A percentile compares a stretch with the other conserved stretches of the same genome.
Conservation (phyloP, 306 rosid species). For the Cicer cuneatum region DNA sequence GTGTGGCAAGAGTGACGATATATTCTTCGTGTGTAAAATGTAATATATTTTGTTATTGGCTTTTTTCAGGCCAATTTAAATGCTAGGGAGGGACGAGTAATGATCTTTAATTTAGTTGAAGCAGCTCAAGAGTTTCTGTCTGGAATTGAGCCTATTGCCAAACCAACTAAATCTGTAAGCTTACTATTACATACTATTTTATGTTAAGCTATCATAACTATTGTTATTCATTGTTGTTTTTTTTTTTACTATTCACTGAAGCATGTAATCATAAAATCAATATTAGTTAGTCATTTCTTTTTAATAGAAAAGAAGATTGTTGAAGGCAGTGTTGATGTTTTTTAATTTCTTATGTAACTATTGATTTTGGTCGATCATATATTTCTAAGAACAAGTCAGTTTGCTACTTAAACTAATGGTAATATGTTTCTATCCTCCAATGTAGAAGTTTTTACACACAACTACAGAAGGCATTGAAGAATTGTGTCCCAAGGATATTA, state of each 20-base stretch:
- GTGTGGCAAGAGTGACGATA: constrained; percentile 1
- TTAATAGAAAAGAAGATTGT: constrained; percentile 33
- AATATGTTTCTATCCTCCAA: constrained; percentile 42
- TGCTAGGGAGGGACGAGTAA: constrained; percentile 92
- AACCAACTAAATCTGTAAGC: constrained; percentile 65
- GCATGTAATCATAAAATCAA: constrained; percentile 13
- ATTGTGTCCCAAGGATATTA: constrained; percentile 58
- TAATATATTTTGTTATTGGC: constrained; percentile 31
- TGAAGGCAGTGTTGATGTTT: constrained; percentile 27
- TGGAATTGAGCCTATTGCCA: constrained; percentile 69
- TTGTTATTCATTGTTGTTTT: constrained; percentile 31
- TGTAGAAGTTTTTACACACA: constrained; percentile 58
- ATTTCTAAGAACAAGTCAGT: constrained; percentile 27
- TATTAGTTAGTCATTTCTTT: constrained; percentile 25
- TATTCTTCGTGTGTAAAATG: constrained; percentile 4
- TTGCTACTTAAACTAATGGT: constrained; percentile 37
- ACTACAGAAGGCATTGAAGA: constrained; percentile 55
- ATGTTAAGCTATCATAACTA: constrained; percentile 8
- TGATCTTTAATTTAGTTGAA: constrained; percentile 94
- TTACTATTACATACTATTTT: constrained; percentile 34
- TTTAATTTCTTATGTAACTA: constrained; percentile 34
- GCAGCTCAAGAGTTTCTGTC: constrained; percentile 97
- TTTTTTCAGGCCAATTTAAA: constrained; percentile 77
- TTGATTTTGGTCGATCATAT: constrained; percentile 26
- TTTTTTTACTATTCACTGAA: constrained; percentile 10